Conservation (phyloP, 1,139 yeast genomes). For the Yamadazyma trypodendri region DNA sequence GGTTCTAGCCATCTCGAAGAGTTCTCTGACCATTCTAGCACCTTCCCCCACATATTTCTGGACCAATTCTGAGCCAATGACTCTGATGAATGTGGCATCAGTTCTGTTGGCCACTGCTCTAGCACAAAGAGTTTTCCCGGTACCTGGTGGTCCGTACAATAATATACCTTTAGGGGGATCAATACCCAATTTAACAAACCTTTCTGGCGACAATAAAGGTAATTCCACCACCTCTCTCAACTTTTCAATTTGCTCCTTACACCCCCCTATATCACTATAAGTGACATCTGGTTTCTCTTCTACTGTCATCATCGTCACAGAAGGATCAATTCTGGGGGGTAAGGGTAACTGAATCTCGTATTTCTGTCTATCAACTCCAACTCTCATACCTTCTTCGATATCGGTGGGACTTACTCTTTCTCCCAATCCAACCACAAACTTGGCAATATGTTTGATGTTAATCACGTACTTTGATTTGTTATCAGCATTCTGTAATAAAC, state of each 20-base stretch:
- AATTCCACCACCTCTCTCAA: conserved; percentile 95
- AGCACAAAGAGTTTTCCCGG: conserved; percentile 97
- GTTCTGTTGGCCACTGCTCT: conserved; percentile 98
- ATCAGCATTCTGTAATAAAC: conserved; percentile 59
- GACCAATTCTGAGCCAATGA: conserved; percentile 95
- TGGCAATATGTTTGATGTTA: conserved; percentile 96
- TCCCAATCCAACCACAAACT: conserved; percentile 94
- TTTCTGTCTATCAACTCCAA: conserved; percentile 96
- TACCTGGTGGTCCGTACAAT: conserved; percentile 97
- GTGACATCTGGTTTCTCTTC: conserved; percentile 97
- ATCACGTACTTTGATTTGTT: conserved; percentile 90
- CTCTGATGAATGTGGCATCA: conserved; percentile 96
- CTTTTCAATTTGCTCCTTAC: conserved; percentile 96
- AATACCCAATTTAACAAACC: conserved; percentile 93
- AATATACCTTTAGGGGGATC: conserved; percentile 98
- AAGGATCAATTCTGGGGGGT: conserved; percentile 96
- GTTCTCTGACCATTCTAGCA: conserved; percentile 97
- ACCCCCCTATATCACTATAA: conserved; percentile 92
- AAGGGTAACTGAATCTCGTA: conserved; percentile 95
- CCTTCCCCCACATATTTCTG: conserved; percentile 99
- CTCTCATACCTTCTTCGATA: conserved; percentile 99
- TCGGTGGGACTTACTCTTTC: conserved; percentile 97
- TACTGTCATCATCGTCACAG: conserved; percentile 99
- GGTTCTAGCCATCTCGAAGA: conserved; percentile 97
- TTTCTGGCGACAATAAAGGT: conserved; percentile 90